These are phyloP conservation scores for Blastosporella zonata DNA, from an alignment of 1,284 basidiomycete genomes.

Conservation along the genomic window DNA sequence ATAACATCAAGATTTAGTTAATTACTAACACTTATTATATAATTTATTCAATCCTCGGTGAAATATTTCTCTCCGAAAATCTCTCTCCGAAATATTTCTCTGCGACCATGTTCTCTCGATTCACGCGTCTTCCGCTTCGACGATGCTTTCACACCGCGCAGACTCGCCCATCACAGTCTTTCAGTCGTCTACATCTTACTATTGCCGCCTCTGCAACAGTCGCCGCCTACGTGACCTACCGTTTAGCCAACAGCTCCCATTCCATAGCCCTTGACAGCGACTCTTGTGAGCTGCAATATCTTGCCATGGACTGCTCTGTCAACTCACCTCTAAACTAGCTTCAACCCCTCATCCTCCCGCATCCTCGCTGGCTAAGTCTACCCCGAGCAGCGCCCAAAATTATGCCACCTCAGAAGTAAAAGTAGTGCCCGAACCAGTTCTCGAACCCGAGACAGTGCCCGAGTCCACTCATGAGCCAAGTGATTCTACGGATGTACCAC, in stretches of 20 bases:
- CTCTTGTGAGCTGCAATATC: slow-evolving; percentile 22
- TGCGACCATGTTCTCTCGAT: slow-evolving; percentile 37
- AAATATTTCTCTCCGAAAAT: slow-evolving; percentile 12
- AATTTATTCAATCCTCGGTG: background rate
- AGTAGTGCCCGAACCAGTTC: background rate
- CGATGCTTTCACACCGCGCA: slow-evolving; percentile 45
- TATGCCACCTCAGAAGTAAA: slow-evolving; percentile 1
- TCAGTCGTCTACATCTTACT: slow-evolving; percentile 32
- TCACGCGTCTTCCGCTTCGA: slow-evolving; percentile 41
- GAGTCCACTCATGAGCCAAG: slow-evolving; percentile 11
- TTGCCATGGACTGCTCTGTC: background rate
- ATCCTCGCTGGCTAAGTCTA: background rate
- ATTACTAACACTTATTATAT: no score
- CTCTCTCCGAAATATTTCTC: background rate
- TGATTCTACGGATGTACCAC: slow-evolving; percentile 13
- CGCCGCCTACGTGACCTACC: slow-evolving; percentile 44
- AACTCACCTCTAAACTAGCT: background rate
- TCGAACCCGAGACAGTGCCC: background rate
- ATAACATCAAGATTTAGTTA: slow-evolving; percentile 48
- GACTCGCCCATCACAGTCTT: slow-evolving; percentile 22
- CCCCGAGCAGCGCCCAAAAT: background rate
- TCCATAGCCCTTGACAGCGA: slow-evolving; percentile 44
- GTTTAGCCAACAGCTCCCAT: slow-evolving; percentile 37
- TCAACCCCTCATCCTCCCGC: background rate
- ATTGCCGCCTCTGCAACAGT: slow-evolving; percentile 45